Evolutionary conservation across 371 early-diverging fungal species (phyloP).

Genomic region (Umbelopsis sp.): DNA sequence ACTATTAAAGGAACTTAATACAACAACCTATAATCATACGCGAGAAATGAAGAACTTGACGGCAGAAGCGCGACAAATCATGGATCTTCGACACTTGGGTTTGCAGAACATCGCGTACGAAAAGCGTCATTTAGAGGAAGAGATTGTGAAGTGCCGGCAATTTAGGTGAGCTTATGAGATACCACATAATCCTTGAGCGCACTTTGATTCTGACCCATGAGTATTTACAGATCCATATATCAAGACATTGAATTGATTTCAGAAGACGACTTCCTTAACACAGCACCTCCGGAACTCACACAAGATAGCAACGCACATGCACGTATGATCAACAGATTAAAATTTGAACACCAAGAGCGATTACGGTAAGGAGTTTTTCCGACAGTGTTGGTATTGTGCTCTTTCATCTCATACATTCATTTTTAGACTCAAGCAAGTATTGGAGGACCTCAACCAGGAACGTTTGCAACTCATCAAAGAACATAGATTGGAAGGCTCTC

Average conservation of each 20-base stretch:
- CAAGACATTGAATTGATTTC: slow-evolving; percentile 51
- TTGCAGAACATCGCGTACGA: slow-evolving; percentile 55
- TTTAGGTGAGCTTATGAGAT: slow-evolving; percentile 32
- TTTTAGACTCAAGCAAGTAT: slow-evolving; percentile 42
- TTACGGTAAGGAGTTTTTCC: slow-evolving; percentile 29
- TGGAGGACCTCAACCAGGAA: slow-evolving; percentile 40
- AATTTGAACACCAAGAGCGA: slow-evolving; percentile 46
- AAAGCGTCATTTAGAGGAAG: slow-evolving; percentile 49
- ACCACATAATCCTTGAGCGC: not conserved
- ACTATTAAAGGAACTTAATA: slow-evolving; percentile 37
- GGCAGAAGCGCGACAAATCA: slow-evolving; percentile 40
- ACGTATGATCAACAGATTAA: slow-evolving; percentile 48
- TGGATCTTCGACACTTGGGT: slow-evolving; percentile 44
- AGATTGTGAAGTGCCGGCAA: slow-evolving; percentile 46
- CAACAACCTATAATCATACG: slow-evolving; percentile 25
- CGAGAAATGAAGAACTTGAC: slow-evolving; percentile 46
- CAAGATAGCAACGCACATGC: slow-evolving; percentile 39
- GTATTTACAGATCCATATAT: slow-evolving; percentile 43
- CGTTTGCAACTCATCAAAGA: slow-evolving; percentile 43
- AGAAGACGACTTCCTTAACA: slow-evolving; percentile 38
- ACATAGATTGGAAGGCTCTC: slow-evolving; percentile 33
- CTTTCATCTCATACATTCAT: not conserved
- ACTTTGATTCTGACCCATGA: not conserved
- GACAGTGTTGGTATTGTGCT: too few relatives aligned
- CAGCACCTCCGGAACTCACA: slow-evolving; percentile 38